phyloP scores from a whole-genome alignment of 2,329 filamentous ascomycete species.

The Penicillium sp. region DNA sequence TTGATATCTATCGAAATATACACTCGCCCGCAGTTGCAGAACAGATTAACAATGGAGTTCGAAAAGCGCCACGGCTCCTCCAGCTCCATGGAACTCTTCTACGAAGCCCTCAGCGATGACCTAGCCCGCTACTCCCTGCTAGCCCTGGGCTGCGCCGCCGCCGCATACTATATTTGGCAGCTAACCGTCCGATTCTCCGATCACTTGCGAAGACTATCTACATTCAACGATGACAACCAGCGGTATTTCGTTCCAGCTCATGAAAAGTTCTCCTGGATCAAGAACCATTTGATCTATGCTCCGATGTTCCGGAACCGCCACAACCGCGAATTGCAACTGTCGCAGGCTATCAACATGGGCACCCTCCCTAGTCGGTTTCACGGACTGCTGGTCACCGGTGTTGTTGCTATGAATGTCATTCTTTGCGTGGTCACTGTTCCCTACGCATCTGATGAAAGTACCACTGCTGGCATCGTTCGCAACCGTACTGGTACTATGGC shows the following conservation, averaged over 20 bases:
- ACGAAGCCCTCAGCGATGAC: conserved; percentile 50
- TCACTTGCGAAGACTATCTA: conserved; percentile 72
- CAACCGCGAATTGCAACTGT: conserved; percentile 48
- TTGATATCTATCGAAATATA: neutral
- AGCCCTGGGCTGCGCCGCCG: conserved; percentile 65
- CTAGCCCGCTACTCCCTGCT: conserved; percentile 64
- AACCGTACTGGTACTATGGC: conserved; percentile 47
- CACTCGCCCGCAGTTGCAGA: conserved; percentile 25
- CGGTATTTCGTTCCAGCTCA: conserved; percentile 69
- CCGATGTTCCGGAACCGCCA: conserved; percentile 47
- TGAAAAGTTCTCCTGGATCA: conserved; percentile 63
- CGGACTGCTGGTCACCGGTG: conserved; percentile 40
- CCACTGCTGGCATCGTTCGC: conserved; percentile 41
- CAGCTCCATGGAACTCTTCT: conserved; percentile 16
- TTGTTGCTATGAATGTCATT: conserved; percentile 48
- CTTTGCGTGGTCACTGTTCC: conserved; percentile 53
- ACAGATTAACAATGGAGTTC: conserved; percentile 16
- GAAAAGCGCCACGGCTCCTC: conserved; percentile 25
- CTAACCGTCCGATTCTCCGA: conserved; percentile 60
- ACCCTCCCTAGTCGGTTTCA: conserved; percentile 50
- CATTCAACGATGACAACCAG: conserved; percentile 76
- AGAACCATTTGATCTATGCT: conserved; percentile 62
- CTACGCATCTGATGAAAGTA: conserved; percentile 34
- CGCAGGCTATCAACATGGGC: conserved; percentile 46
- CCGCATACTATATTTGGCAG: conserved; percentile 67